phyloP scores from a whole-genome alignment of 2,329 filamentous ascomycete genomes.

The Balansia obtecta region DNA sequence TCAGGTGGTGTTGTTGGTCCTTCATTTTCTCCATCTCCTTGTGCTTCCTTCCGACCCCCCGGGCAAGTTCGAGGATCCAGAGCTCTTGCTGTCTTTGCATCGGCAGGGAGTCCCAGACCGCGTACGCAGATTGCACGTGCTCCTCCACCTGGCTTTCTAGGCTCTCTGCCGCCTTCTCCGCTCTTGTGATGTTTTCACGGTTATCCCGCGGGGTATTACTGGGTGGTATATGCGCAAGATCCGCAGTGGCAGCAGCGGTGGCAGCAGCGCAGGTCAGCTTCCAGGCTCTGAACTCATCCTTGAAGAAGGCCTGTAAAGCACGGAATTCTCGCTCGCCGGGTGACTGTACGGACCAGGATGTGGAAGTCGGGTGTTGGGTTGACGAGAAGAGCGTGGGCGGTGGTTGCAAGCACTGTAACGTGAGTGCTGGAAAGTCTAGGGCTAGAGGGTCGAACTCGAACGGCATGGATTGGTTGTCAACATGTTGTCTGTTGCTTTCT shows the following conservation, averaged over 20 bases:
- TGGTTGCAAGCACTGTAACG: conserved; percentile 66
- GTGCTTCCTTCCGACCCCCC: conserved; percentile 44
- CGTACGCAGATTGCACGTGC: conserved; percentile 67
- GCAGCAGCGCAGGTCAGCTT: conserved; percentile 39
- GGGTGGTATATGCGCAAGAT: conserved; percentile 35
- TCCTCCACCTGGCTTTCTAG: conserved; percentile 59
- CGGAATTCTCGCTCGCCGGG: conserved; percentile 64
- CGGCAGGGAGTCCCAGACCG: conserved; percentile 60
- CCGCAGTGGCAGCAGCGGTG: conserved; percentile 37
- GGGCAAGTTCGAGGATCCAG: conserved; percentile 49
- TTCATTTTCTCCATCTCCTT: conserved; percentile 41
- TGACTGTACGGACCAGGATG: conserved; percentile 70
- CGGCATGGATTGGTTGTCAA: conserved; percentile 42
- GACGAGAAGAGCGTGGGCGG: conserved; percentile 74
- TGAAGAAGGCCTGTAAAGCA: conserved; percentile 55
- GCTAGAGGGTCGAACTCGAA: conserved; percentile 77
- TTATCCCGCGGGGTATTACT: conserved; percentile 26
- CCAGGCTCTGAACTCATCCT: conserved; percentile 55
- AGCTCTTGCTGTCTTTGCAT: conserved; percentile 42
- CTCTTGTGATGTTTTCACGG: conserved; percentile 34
- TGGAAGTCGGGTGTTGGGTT: conserved; percentile 62
- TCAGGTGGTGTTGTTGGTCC: conserved; percentile 34
- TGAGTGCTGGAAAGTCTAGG: conserved; percentile 76
- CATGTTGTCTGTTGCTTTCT: conserved; percentile 31
- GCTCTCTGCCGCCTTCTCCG: conserved; percentile 38